A percentile compares a stretch with the other conserved stretches of the same genome.
These are phyloP conservation scores for Coemansia sp. DNA, from an alignment of 192 early-diverging fungal genomes.

Conservation along the genomic window DNA sequence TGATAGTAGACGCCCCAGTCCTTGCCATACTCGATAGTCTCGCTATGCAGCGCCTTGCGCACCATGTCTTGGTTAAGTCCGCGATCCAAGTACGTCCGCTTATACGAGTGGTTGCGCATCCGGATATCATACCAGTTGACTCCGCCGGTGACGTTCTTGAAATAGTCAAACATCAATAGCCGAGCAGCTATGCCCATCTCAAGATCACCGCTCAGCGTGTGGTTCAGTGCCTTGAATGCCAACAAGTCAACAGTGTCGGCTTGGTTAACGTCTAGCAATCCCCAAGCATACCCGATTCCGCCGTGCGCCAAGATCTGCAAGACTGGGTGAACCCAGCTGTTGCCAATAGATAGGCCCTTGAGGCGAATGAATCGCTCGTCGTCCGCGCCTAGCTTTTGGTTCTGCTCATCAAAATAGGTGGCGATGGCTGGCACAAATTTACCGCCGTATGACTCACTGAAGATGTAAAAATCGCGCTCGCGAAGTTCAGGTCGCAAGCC, in stretches of 20 bases:
- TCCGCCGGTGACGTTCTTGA: conserved; percentile 64
- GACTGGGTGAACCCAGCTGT: conserved; percentile 50
- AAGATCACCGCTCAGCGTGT: conserved; percentile 50
- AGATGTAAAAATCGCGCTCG: conserved; percentile 60
- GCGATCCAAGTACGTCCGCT: conserved; percentile 59
- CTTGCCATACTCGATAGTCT: conserved; percentile 47
- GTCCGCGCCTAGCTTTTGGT: conserved; percentile 32
- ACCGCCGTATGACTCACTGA: conserved; percentile 67
- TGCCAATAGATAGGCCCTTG: conserved; percentile 57
- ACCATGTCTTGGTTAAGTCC: conserved; percentile 58
- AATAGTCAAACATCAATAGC: conserved; percentile 61
- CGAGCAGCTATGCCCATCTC: conserved; percentile 52
- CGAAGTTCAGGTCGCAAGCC: conserved; percentile 62
- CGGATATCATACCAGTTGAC: conserved; percentile 81
- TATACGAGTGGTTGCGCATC: conserved; percentile 60
- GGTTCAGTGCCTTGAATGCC: conserved; percentile 47
- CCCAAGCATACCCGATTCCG: conserved; percentile 42
- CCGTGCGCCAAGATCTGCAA: conserved; percentile 50
- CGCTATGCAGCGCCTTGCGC: conserved; percentile 62
- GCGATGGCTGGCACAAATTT: conserved; percentile 75
- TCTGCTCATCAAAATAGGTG: conserved; percentile 59
- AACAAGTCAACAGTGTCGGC: conserved; percentile 45
- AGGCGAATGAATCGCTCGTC: conserved; percentile 45
- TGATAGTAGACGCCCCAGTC: conserved; percentile 56
- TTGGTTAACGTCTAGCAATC: conserved; percentile 37